These are phyloP conservation scores for Flaveria ramosissima DNA, from an alignment of 129 eudicot species.

Conservation along the genomic window DNA sequence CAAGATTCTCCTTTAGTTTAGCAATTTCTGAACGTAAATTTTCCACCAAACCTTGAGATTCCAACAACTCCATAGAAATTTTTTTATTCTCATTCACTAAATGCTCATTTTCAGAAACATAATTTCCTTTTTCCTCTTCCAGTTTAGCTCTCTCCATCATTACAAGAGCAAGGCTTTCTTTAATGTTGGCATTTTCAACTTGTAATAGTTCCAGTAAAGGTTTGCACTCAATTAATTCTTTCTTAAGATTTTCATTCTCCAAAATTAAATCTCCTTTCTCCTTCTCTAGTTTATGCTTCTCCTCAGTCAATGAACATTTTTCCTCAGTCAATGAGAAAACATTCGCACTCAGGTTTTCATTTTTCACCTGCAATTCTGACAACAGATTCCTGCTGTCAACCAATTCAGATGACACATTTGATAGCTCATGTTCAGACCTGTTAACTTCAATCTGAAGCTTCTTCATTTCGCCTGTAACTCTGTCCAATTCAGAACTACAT, in stretches of 20 bases:
- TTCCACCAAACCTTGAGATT: conserved; percentile 47
- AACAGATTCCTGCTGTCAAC: conserved; percentile 55
- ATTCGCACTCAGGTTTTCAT: conserved; percentile 48
- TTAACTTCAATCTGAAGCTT: conserved; percentile 53
- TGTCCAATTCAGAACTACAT: conserved; percentile 57
- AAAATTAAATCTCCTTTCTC: conserved; percentile 42
- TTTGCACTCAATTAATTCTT: conserved; percentile 51
- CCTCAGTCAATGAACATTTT: conserved; percentile 40
- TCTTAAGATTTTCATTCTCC: conserved; percentile 49
- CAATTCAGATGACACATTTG: conserved; percentile 51
- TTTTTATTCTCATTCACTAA: conserved; percentile 48
- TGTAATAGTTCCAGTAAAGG: conserved; percentile 43
- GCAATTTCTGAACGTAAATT: conserved; percentile 49
- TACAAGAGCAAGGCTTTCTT: conserved; percentile 40
- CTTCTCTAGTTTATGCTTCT: conserved; percentile 46
- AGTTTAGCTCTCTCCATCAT: conserved; percentile 47
- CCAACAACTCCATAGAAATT: conserved; percentile 44
- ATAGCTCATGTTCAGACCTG: conserved; percentile 48
- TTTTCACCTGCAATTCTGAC: conserved; percentile 57
- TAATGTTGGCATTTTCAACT: conserved; percentile 41
- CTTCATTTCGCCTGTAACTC: conserved; percentile 46
- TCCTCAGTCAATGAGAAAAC: conserved; percentile 39
- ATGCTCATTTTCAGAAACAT: conserved; percentile 43
- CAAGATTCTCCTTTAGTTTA: conserved; percentile 40
- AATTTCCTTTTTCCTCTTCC: conserved; percentile 47